Evolutionary conservation across 192 early-diverging fungal species (phyloP).

Genomic region (Gigaspora rosea): DNA sequence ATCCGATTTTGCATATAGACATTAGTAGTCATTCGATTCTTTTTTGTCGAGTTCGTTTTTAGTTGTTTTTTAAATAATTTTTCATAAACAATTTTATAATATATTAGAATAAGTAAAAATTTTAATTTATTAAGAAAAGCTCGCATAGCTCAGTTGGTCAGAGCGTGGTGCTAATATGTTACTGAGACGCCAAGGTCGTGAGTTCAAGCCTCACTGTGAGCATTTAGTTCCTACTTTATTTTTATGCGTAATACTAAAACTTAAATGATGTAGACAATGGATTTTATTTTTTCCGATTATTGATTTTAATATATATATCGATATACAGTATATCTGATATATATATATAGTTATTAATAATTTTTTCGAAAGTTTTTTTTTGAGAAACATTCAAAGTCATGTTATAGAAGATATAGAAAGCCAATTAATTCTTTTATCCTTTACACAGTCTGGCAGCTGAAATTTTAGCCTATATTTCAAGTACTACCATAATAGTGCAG

Average conservation of each 20-base stretch:
- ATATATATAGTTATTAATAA: too few relatives aligned
- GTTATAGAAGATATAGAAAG: too few relatives aligned
- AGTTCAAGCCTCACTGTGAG: conserved; percentile 30
- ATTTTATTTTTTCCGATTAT: neutral
- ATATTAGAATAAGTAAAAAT: neutral
- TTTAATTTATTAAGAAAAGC: neutral
- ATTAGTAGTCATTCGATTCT: too few relatives aligned
- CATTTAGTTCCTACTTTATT: neutral
- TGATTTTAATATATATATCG: neutral
- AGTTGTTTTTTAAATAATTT: too few relatives aligned
- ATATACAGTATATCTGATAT: neutral
- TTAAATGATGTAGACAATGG: neutral
- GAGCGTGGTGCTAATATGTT: conserved; percentile 34
- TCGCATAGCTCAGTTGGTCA: conserved; percentile 35
- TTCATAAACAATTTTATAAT: neutral
- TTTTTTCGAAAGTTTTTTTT: too few relatives aligned
- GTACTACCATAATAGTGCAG: too few relatives aligned
- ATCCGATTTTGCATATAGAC: too few relatives aligned
- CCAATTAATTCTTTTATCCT: too few relatives aligned
- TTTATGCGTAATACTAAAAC: neutral
- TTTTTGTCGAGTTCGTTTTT: too few relatives aligned
- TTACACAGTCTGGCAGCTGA: too few relatives aligned
- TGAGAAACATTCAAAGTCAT: too few relatives aligned
- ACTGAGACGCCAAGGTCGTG: conserved; percentile 25
- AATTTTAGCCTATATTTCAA: too few relatives aligned